Conservation (phyloP, 441 rosid species). For the Arabidopsis hybrid region DNA sequence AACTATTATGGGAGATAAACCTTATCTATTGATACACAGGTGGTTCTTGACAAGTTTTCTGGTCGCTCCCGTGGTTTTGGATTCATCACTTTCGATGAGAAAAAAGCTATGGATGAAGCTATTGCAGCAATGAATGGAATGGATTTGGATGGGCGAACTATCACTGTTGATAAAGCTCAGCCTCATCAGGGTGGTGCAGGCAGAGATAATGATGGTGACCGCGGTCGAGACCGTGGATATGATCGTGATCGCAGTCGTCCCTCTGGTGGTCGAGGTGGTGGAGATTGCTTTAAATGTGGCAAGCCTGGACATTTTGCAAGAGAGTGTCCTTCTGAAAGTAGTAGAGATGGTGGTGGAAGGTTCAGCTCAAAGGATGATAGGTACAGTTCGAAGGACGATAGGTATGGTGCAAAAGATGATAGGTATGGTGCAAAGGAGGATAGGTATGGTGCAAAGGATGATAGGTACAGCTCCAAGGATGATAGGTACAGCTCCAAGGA, state of each 20-base stretch:
- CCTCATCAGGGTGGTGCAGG: conserved; percentile 85
- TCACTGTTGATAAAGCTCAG: conserved; percentile 95
- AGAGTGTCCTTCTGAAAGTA: conserved; percentile 83
- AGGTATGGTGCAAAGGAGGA: conserved; percentile 63
- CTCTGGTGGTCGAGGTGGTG: conserved; percentile 77
- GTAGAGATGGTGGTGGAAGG: conserved; percentile 68
- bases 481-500: conserved; percentile 49
- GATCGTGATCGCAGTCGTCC: conserved; percentile 61
- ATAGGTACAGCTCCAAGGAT: conserved; percentile 52
- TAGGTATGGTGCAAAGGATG: conserved; percentile 55
- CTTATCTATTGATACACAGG: conserved; percentile 54
- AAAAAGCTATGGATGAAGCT: conserved; percentile 89
- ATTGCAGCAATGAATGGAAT: conserved; percentile 90
- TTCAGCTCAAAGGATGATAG: conserved; percentile 70
- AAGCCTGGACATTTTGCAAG: conserved; percentile 97
- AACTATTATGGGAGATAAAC: neutral
- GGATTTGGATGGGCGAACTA: conserved; percentile 90
- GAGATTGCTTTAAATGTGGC: conserved; percentile 92
- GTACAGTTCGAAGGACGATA: conserved; percentile 54
- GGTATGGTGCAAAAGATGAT: conserved; percentile 43
- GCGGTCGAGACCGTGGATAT: conserved; percentile 55
- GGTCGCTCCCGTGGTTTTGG: conserved; percentile 99
- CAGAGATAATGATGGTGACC: conserved; percentile 77
- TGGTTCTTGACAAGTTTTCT: conserved; percentile 85
- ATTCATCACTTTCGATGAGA: conserved; percentile 90